phyloP scores from a whole-genome alignment of 1,284 basidiomycete species.

The Malassezia sp. region DNA sequence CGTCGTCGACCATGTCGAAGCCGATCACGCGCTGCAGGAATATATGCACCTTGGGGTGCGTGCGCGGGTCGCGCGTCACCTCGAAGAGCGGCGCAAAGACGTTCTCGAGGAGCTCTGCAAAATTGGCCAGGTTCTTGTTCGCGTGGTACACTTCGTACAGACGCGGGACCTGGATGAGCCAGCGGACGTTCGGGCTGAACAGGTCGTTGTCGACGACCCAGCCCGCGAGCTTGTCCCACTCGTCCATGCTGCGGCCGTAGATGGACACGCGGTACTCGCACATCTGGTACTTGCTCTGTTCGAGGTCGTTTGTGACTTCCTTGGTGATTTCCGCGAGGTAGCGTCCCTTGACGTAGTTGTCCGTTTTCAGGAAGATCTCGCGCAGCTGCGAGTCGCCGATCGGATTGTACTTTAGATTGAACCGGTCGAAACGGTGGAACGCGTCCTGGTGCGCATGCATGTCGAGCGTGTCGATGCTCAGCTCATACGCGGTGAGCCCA shows the following conservation, averaged over 20 bases:
- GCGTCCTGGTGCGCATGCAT: slow-evolving; percentile 98
- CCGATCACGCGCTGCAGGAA: slow-evolving; percentile 92
- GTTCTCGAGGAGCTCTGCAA: slow-evolving; percentile 76
- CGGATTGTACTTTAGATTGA: slow-evolving; percentile 62
- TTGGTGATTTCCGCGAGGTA: slow-evolving; percentile 91
- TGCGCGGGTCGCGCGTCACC: slow-evolving; percentile 78
- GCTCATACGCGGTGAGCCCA: slow-evolving; percentile 87
- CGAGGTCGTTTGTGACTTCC: slow-evolving; percentile 89
- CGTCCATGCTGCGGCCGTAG: slow-evolving; percentile 63
- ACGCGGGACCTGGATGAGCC: slow-evolving; percentile 92
- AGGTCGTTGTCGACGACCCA: slow-evolving; percentile 92
- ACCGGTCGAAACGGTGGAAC: slow-evolving; percentile 84
- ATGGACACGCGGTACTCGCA: slow-evolving; percentile 90
- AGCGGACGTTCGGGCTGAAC: slow-evolving; percentile 90
- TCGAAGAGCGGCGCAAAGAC: slow-evolving; percentile 89
- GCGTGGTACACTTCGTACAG: slow-evolving; percentile 93
- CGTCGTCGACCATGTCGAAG: slow-evolving; percentile 95
- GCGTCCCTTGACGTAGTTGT: slow-evolving; percentile 63
- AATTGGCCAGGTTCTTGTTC: slow-evolving; percentile 70
- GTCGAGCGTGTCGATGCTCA: slow-evolving; percentile 96
- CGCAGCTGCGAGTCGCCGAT: slow-evolving; percentile 87
- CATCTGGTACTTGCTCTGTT: slow-evolving; percentile 91
- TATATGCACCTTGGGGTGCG: slow-evolving; percentile 85
- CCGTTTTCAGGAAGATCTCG: slow-evolving; percentile 97
- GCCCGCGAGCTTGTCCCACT: slow-evolving; percentile 97